These are phyloP conservation scores for Camillea tinctor DNA, from an alignment of 2,329 filamentous ascomycete species.

Conservation along the genomic window DNA sequence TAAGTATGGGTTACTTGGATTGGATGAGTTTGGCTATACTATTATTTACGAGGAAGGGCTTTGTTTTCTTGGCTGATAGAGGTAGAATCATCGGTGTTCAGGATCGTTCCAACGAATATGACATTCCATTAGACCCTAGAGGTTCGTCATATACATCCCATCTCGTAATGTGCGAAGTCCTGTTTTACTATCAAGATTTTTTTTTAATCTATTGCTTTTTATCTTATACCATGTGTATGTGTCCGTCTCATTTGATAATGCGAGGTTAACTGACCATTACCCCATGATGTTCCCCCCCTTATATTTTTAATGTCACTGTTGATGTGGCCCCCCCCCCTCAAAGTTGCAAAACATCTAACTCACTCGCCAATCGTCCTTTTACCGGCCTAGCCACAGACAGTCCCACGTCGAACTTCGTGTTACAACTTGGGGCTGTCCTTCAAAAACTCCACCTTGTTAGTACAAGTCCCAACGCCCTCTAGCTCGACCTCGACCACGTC, in stretches of 20 bases:
- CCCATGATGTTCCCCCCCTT: neutral
- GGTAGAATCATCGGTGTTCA: neutral
- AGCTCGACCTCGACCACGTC: constrained; percentile 69
- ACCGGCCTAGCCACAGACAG: neutral
- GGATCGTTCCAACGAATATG: neutral
- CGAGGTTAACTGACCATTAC: neutral
- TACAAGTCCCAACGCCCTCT: constrained; percentile 62
- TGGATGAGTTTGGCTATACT: neutral
- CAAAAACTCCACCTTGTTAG: constrained; percentile 48
- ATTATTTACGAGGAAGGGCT: neutral
- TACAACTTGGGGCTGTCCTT: constrained; percentile 36
- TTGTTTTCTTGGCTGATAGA: neutral
- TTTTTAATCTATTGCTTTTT: neutral
- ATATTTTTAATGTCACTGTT: neutral
- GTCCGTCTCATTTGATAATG: neutral
- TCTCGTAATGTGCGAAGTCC: neutral
- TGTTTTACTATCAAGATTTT: neutral
- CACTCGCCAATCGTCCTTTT: neutral
- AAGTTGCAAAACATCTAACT: neutral
- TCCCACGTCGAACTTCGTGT: neutral
- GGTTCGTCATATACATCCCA: neutral
- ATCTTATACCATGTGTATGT: neutral
- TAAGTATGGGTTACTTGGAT: too few relatives aligned
- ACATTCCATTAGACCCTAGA: neutral
- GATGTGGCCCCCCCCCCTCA: neutral